Base-by-base conservation (phyloP, 1,284 basidiomycete genomes). In the Rhodotorula sp. region DNA sequence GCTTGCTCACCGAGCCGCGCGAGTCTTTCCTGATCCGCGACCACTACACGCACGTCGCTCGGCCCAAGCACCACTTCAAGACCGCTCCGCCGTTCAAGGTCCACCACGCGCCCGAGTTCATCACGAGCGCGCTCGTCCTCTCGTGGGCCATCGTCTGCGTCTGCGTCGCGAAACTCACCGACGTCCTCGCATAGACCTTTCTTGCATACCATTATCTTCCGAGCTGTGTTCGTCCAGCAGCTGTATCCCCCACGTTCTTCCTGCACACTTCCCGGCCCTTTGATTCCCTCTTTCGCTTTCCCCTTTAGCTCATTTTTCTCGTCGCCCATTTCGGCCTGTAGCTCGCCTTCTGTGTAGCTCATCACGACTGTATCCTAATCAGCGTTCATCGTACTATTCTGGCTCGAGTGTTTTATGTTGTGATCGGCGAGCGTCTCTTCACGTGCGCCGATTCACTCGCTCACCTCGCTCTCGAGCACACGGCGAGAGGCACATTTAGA, bases 11-110 rank as follows among this genome's bases (percentile, higher is more conserved):
- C 49, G 72, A 67, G 52, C 62, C 64, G 31, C 69, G 74, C 48
- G 74, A 76, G 48, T 67, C 67, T 5, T 74, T 76, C 70, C 51
- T 76, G 48, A 70, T 76, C 61, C 74, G 74, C 5, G 74, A 76
- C 66, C 69, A 70, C 58, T 76, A 76, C 67, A 68, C 74, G 29
- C 69, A 66, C 47, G 71, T 74, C 64, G 74, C 74, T 15, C 74
- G 74, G 5, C 74, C 74, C 29, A 74, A 74, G 54, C 74, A 76
- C 48, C 58, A 71, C 51, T 73, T 69, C 72, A 73, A 74, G 66
- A 76, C 72, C 23, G 68, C 70, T 8, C 31, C 54, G 23, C 72
- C 74, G 15, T 74, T 73, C 65, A 76, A 72, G 59, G 70, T 72
- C 15, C 34, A 70, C 51, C 69, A 68, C 23, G 65, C 58, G 34